Percentiles rank a stretch among this genome's conserved stretches.
Conservation (phyloP, 2,329 filamentous ascomycete species). For the Colletotrichum spinosum region DNA sequence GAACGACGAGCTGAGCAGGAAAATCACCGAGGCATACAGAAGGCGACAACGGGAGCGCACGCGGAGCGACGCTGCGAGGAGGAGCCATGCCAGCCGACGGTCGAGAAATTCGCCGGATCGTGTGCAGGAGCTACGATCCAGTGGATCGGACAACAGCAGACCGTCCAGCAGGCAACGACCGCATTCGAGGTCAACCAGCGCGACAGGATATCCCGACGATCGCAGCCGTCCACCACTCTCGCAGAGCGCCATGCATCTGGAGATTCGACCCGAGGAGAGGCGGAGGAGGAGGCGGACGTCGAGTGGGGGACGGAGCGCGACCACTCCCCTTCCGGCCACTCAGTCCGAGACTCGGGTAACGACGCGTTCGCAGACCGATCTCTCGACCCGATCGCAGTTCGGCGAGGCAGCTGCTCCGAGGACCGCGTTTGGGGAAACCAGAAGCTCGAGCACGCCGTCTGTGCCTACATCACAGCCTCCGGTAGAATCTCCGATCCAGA, state of each 20-base stretch:
- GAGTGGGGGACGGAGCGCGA: constrained; percentile 67
- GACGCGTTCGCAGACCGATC: constrained; percentile 74
- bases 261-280: constrained; percentile 59
- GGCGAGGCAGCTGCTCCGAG: constrained; percentile 51
- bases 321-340: constrained; percentile 57
- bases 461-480: constrained; percentile 43
- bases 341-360: constrained; percentile 60
- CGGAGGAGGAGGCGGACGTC: constrained; percentile 62
- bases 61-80: constrained; percentile 44
- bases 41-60: constrained; percentile 73
- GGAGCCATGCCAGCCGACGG: constrained; percentile 54
- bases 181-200: constrained; percentile 60
- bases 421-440: constrained; percentile 54
- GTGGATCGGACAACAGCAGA: constrained; percentile 42
- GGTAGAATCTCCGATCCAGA: constrained; percentile 38
- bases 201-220: constrained; percentile 56
- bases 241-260: constrained; percentile 59
- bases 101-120: constrained; percentile 48
- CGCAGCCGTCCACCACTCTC: constrained; percentile 64
- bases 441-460: constrained; percentile 54
- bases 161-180: constrained; percentile 46
- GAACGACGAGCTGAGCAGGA: constrained; percentile 90
- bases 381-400: constrained; percentile 58
- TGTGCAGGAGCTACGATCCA: constrained; percentile 29
- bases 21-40: constrained; percentile 89